Base-by-base conservation (phyloP, 2,329 filamentous ascomycete species). In the Talaromyces sp. region DNA sequence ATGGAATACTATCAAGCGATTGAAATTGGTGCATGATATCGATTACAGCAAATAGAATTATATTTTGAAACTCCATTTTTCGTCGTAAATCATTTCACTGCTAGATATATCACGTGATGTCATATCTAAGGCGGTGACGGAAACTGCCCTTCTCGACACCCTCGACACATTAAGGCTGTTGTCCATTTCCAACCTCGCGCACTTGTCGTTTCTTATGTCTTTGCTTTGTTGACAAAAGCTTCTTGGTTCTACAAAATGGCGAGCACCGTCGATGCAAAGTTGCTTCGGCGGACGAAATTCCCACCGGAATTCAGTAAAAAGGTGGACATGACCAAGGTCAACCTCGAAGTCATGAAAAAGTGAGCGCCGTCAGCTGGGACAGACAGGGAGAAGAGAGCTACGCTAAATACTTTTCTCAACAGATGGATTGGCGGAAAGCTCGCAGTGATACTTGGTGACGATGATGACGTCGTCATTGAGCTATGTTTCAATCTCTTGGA, bases 341-440 rank as follows among this genome's bases (percentile, higher is more conserved):
- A 99, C 74, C 83, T 96, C 57, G 92, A 96, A 76, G 91, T 99
- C 61, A 96, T 99, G 87, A 97, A 97, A 84, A 96, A 95, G 91
- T 96, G 74, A 72, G 88, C 31, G 63, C 36, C 57, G 54, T 56
- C 54, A 56, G 31, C 23, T 27, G 40, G 18, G 18, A 31, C 40
- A 10, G 7, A 4, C 18, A 27, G 27, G 12, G 1, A 33, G 12
- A 10, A 57, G 18, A 31, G 40, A 9, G 10, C 10, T 14, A 50
- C 31, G 59, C 66, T 70, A 40, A 65, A 27, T n/a, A 33, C 54
- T 16, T 51, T 18, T 18, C 9, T 28, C 28, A 2, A 56, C 68
- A 97, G 92, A 82, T 99, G 95, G 95, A 97, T 98, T 74, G 90
- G 91, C 4, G 86, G 88, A 70, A 91, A 89, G 75, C 91, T 99